phyloP scores from a whole-genome alignment of 108 stramenopile genomes.

The Nannochloropsis granulata region DNA sequence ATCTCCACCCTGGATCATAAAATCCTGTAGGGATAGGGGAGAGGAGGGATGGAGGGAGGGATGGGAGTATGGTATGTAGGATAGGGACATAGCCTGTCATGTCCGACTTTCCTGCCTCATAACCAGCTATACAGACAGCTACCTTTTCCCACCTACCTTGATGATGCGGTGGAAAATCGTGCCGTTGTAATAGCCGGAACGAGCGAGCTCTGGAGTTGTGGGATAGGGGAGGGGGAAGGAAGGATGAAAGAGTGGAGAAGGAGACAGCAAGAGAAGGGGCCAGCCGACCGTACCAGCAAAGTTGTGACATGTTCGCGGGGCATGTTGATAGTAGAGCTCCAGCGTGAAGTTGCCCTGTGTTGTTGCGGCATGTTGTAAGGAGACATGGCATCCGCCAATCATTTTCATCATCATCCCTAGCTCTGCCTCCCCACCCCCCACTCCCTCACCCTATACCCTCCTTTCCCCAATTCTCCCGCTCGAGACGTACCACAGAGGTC shows the following conservation, averaged over 20 bases:
- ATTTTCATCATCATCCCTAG: background rate
- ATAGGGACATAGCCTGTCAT: background rate
- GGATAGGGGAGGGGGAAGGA: background rate
- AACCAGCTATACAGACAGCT: background rate
- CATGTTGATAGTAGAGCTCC: constrained; percentile 32
- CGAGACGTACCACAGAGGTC: background rate
- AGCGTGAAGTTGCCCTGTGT: constrained; percentile 4
- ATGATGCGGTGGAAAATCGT: constrained; percentile 34
- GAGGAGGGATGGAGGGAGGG: background rate
- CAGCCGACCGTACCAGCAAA: background rate
- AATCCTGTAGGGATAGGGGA: background rate
- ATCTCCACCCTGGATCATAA: constrained; percentile 43
- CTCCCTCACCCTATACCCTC: background rate
- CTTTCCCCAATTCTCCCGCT: background rate
- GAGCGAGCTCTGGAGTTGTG: background rate
- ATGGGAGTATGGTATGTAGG: too few relatives aligned
- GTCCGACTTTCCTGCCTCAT: background rate
- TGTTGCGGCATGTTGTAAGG: background rate
- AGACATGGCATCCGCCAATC: background rate
- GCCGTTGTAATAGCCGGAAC: constrained; percentile 26
- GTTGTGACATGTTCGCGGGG: constrained; percentile 31
- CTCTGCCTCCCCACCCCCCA: background rate
- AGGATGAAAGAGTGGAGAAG: background rate
- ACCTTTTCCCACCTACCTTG: background rate
- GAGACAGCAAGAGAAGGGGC: background rate